Percentiles rank a stretch among this genome's conserved stretches.
Conservation (phyloP, 331 rosid species). For the Rosa hybrid region DNA sequence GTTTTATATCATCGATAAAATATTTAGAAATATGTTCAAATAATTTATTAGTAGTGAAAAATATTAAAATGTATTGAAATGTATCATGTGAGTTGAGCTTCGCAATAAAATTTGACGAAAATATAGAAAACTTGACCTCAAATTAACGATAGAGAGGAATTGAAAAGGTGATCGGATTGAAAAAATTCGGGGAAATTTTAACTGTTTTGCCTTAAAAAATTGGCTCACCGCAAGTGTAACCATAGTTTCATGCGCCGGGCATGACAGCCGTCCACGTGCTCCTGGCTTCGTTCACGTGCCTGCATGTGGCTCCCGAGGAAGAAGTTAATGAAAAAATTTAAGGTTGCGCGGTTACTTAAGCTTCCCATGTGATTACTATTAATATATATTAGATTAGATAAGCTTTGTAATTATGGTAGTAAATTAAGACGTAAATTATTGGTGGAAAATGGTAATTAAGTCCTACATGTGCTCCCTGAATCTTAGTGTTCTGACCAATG, state of each 20-base stretch:
- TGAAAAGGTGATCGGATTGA: no score
- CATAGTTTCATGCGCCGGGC: slow-evolving; percentile 33
- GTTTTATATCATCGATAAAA: no score
- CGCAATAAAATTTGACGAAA: no score
- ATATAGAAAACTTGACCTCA: no score
- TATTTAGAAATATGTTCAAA: no score
- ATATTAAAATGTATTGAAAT: no score
- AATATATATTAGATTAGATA: not conserved
- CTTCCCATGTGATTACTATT: slow-evolving; percentile 51
- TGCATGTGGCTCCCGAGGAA: slow-evolving; percentile 49
- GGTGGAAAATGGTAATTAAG: not conserved
- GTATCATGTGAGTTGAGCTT: no score
- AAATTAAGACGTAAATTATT: not conserved
- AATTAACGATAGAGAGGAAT: no score
- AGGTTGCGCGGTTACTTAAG: slow-evolving; percentile 36
- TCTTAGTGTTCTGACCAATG: slow-evolving; percentile 15
- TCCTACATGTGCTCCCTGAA: not conserved
- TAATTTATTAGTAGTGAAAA: no score
- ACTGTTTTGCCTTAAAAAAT: not conserved
- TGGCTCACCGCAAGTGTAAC: slow-evolving; percentile 12
- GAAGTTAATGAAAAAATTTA: slow-evolving; percentile 17
- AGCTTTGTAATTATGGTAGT: not conserved
- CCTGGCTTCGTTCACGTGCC: slow-evolving; percentile 43
- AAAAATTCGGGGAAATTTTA: no score
- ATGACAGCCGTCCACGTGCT: slow-evolving; percentile 62